Conservation (phyloP, 176 grass and related monocot genomes). For the Musa acuminata region DNA sequence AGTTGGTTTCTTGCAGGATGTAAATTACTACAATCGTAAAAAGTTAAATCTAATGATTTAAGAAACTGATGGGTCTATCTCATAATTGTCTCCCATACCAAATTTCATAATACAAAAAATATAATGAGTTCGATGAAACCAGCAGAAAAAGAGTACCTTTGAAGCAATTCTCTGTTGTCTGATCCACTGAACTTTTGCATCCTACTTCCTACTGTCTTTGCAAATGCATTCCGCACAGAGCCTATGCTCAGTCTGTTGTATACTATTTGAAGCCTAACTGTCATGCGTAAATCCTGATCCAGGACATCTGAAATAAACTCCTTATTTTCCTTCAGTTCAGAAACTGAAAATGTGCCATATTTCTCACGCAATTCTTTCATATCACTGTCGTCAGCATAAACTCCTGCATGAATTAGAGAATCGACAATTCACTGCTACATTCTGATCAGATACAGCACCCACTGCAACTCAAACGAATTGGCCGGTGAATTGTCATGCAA, state of each 20-base stretch:
- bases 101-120: not conserved
- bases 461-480: not conserved
- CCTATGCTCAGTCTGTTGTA: conserved; percentile 61
- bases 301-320: conserved; percentile 49
- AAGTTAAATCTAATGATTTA: too few relatives aligned
- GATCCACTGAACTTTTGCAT: conserved; percentile 61
- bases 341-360: conserved; percentile 38
- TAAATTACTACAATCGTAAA: not conserved
- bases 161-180: conserved; percentile 64
- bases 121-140: conserved; percentile 4
- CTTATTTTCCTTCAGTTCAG: conserved; percentile 43
- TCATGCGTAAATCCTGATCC: conserved; percentile 55
- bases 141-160: conserved; percentile 40
- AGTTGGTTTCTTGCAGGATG: not conserved
- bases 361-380: conserved; percentile 46
- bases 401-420: conserved; percentile 38
- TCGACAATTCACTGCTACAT: not conserved
- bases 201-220: conserved; percentile 64
- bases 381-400: conserved; percentile 65
- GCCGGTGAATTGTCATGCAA: not conserved
- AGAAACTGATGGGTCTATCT: too few relatives aligned
- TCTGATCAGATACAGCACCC: not conserved
- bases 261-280: conserved; percentile 80
- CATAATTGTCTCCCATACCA: not conserved
- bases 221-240: conserved; percentile 61